phyloP scores from a whole-genome alignment of 805 yeast genomes.

The Cyberlindnera nakhonratchasimensis region DNA sequence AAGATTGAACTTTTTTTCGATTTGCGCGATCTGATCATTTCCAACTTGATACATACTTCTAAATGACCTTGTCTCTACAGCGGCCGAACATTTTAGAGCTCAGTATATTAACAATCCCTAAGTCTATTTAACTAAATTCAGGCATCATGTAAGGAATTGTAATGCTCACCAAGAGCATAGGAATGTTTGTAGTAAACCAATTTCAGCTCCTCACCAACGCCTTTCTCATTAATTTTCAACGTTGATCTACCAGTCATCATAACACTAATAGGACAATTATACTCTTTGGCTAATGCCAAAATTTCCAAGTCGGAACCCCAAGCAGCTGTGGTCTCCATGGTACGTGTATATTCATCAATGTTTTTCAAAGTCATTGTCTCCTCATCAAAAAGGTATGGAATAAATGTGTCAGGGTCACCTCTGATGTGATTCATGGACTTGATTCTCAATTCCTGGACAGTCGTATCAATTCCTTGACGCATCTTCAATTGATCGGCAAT shows the following conservation, averaged over 20 bases:
- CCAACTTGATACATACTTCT: no score
- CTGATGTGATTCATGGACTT: conserved; percentile 66
- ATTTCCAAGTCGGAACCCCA: conserved; percentile 98
- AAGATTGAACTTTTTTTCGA: background rate
- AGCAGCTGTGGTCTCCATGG: conserved; percentile 71
- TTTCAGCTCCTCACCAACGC: conserved; percentile 49
- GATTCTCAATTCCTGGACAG: conserved; percentile 55
- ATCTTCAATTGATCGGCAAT: conserved; percentile 68
- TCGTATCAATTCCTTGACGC: conserved; percentile 42
- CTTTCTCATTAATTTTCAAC: conserved; percentile 55
- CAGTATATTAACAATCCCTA: no score
- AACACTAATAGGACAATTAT: conserved; percentile 69
- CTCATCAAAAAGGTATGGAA: conserved; percentile 84
- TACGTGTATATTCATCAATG: conserved; percentile 62
- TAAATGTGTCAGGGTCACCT: conserved; percentile 61
- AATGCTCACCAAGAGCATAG: conserved; percentile 93
- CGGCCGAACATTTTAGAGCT: no score
- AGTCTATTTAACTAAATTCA: background rate
- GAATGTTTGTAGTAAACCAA: conserved; percentile 81
- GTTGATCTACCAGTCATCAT: conserved; percentile 75
- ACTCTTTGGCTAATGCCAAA: conserved; percentile 71
- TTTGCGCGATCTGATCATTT: no score
- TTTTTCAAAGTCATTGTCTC: conserved; percentile 59
- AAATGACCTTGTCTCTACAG: no score
- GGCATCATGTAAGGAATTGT: conserved; percentile 67